Conservation (phyloP, 2,329 filamentous ascomycete genomes). For the Fusarium chaquense region DNA sequence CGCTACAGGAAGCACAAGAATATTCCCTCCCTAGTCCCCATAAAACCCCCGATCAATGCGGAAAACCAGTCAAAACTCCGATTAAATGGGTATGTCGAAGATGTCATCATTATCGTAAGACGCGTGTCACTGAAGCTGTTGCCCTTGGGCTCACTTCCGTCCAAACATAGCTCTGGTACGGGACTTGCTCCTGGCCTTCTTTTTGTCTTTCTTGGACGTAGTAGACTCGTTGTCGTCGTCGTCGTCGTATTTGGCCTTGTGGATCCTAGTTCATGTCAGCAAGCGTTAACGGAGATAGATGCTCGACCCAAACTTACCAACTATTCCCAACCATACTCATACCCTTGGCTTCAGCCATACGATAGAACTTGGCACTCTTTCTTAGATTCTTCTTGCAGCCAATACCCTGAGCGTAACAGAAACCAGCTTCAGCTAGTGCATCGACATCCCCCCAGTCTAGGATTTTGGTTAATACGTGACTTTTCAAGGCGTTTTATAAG, state of each 20-base stretch:
- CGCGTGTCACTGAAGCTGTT: slow-evolving; percentile 30
- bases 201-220: slow-evolving; percentile 62
- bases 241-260: slow-evolving; percentile 92
- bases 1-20: slow-evolving; percentile 30
- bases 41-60: slow-evolving; percentile 38
- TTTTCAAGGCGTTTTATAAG: background rate
- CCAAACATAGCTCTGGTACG: slow-evolving; percentile 80
- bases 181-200: slow-evolving; percentile 80
- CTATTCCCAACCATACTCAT: slow-evolving; percentile 99
- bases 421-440: slow-evolving; percentile 92
- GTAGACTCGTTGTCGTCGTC: slow-evolving; percentile 72
- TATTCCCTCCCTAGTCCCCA: slow-evolving; percentile 30
- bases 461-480: slow-evolving; percentile 40
- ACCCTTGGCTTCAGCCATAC: slow-evolving; percentile 89
- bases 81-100: slow-evolving; percentile 50
- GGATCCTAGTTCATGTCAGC: slow-evolving; percentile 74
- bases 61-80: slow-evolving; percentile 51
- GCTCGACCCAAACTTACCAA: slow-evolving; percentile 73
- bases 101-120: slow-evolving; percentile 50
- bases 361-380: slow-evolving; percentile 91
- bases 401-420: slow-evolving; percentile 93
- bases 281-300: background rate
- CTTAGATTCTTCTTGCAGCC: slow-evolving; percentile 97
- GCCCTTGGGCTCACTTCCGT: slow-evolving; percentile 48
- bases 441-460: slow-evolving; percentile 93